Evolutionary conservation across 768 basidiomycete genomes (phyloP).

Genomic region (Phaeotremella skinneri): DNA sequence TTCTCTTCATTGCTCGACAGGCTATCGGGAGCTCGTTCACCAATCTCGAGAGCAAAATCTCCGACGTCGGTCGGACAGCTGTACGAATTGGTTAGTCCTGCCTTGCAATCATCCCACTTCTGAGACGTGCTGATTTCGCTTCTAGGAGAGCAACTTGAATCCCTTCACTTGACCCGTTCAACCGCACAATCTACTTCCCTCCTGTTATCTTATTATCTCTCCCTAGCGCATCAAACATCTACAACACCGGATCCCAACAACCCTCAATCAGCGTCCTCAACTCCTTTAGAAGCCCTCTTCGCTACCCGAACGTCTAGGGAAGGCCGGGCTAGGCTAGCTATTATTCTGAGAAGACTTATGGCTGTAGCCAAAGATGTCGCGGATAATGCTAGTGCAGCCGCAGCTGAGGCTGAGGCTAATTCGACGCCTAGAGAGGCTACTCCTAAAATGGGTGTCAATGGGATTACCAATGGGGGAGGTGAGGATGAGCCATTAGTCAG

Average conservation of each 20-base stretch:
- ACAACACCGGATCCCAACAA: conserved; percentile 27
- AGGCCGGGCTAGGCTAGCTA: conserved; percentile 81
- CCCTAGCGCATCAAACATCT: conserved; percentile 60
- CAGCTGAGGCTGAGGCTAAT: conserved; percentile 30
- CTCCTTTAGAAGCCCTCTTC: conserved; percentile 66
- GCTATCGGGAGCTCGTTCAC: conserved; percentile 82
- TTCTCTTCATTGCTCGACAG: conserved; percentile 56
- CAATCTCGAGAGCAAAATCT: conserved; percentile 86
- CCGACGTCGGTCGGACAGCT: conserved; percentile 87
- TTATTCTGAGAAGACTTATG: conserved; percentile 77
- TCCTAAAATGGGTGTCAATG: conserved; percentile 5
- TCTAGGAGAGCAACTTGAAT: conserved; percentile 90
- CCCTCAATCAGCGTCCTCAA: conserved; percentile 58
- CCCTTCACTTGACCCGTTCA: conserved; percentile 84
- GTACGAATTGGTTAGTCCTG: conserved; percentile 74
- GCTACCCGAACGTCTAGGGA: conserved; percentile 64
- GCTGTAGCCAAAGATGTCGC: conserved; percentile 85
- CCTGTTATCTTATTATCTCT: conserved; percentile 88
- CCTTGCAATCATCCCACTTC: not conserved
- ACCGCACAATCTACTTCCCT: conserved; percentile 92
- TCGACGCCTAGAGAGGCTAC: conserved; percentile 23
- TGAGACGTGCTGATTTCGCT: not conserved
- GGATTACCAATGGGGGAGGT: conserved; percentile 2
- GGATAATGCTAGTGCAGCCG: conserved; percentile 55
- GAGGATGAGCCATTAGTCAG: conserved; percentile 9